Percentiles rank a stretch among this genome's conserved stretches.
Conservation (phyloP, 116 monocot genomes). For the Cymodocea nodosa region DNA sequence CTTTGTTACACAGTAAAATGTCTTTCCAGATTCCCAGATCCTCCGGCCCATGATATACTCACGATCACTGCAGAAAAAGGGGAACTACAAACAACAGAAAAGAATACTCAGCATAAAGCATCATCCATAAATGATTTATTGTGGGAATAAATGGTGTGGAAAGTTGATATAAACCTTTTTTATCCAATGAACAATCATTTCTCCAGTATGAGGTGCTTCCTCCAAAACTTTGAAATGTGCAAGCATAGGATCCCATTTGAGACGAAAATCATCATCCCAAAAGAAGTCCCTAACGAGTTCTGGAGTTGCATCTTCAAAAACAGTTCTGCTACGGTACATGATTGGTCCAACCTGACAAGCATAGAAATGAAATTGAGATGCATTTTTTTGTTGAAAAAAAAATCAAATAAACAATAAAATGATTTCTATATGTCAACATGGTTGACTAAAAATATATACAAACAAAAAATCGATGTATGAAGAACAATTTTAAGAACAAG, state of each 20-base stretch:
- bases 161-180: constrained; percentile 50
- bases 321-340: constrained; percentile 68
- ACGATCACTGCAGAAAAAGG: constrained; percentile 94
- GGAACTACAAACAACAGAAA: constrained; percentile 58
- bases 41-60: constrained; percentile 92
- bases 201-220: constrained; percentile 63
- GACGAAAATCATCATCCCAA: constrained; percentile 94
- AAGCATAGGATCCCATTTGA: constrained; percentile 95
- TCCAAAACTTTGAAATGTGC: constrained; percentile 61
- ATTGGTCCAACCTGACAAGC: constrained; percentile 47
- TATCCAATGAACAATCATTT: constrained; percentile 86
- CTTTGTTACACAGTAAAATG: constrained; percentile 95
- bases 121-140: neutral
- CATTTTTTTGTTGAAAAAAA: neutral
- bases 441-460: neutral
- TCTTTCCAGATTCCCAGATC: constrained; percentile 82
- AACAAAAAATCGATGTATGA: too few relatives aligned
- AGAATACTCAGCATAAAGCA: neutral
- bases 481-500: too few relatives aligned
- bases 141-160: neutral
- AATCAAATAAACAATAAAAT: neutral
- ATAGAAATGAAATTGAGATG: neutral
- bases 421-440: neutral
- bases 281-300: constrained; percentile 96
- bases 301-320: constrained; percentile 93